phyloP scores from a whole-genome alignment of 2,329 filamentous ascomycete species.

The Aspergillus thermomutatus region DNA sequence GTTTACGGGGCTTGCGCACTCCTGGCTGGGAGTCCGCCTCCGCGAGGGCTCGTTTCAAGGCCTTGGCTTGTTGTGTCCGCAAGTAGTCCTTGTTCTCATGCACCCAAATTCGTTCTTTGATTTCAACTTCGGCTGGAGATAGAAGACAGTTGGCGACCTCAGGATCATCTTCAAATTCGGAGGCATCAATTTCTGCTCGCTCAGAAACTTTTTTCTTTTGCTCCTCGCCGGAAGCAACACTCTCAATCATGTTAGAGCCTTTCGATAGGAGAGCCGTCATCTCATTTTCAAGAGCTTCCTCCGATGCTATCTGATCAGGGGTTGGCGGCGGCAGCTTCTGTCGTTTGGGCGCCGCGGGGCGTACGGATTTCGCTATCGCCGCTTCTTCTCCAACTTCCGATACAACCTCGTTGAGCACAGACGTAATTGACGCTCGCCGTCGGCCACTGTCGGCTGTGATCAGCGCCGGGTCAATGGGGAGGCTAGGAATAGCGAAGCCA shows the following conservation, averaged over 20 bases:
- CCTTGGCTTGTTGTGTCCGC: conserved; percentile 78
- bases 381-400: conserved; percentile 20
- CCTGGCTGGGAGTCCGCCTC: conserved; percentile 45
- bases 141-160: conserved; percentile 82
- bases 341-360: conserved; percentile 29
- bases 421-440: conserved; percentile 19
- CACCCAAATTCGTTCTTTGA: conserved; percentile 92
- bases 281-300: conserved; percentile 62
- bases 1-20: conserved; percentile 48
- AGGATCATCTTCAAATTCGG: conserved; percentile 84
- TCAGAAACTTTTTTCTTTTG: conserved; percentile 50
- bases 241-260: conserved; percentile 36
- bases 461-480: conserved; percentile 45
- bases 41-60: conserved; percentile 67
- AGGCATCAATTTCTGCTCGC: conserved; percentile 61
- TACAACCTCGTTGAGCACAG: conserved; percentile 19
- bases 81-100: conserved; percentile 94
- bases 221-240: conserved; percentile 13
- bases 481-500: conserved; percentile 63
- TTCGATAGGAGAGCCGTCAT: conserved; percentile 63
- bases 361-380: conserved; percentile 20
- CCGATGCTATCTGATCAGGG: conserved; percentile 58
- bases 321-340: conserved; percentile 50
- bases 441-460: conserved; percentile 18
- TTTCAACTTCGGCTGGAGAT: conserved; percentile 66